Percentiles rank a stretch among this genome's conserved stretches.
phyloP scores from a whole-genome alignment of 768 basidiomycete genomes.

The Gymnopilus dilepis region DNA sequence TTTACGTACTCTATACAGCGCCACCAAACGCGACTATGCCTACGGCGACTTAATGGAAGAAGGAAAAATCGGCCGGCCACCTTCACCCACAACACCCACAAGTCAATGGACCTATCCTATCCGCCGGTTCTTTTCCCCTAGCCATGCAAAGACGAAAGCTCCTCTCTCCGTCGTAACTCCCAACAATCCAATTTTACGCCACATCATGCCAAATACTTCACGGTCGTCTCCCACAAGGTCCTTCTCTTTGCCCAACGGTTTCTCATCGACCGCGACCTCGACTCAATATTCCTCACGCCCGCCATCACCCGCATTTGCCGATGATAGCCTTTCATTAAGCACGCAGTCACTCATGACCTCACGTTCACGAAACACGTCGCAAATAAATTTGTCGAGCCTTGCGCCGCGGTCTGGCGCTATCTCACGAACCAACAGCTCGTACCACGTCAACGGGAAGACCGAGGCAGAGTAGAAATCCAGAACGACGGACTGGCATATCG shows the following conservation, averaged over 20 bases:
- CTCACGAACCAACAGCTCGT: constrained; percentile 36
- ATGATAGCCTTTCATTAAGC: constrained; percentile 35
- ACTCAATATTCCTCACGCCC: constrained; percentile 50
- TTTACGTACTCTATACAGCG: constrained; percentile 47
- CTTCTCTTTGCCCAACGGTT: constrained; percentile 37
- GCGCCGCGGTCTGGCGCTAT: constrained; percentile 47
- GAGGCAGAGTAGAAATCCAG: constrained; percentile 21
- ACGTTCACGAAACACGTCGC: constrained; percentile 71
- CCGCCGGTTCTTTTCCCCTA: constrained; percentile 38
- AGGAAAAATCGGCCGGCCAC: constrained; percentile 41
- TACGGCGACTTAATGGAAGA: constrained; percentile 57
- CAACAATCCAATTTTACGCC: constrained; percentile 33
- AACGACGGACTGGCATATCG: constrained; percentile 10
- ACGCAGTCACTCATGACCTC: constrained; percentile 51
- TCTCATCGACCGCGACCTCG: constrained; percentile 37
- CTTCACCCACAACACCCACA: constrained; percentile 39
- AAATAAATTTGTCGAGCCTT: constrained; percentile 63
- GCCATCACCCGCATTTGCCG: constrained; percentile 52
- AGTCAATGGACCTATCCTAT: constrained; percentile 40
- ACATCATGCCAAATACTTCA: constrained; percentile 27
- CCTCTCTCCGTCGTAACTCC: constrained; percentile 31
- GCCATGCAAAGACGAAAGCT: constrained; percentile 31
- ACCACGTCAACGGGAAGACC: constrained; percentile 26
- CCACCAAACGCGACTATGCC: constrained; percentile 37
- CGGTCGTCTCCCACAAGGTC: constrained; percentile 44